A percentile compares a stretch with the other conserved stretches of the same genome.
Evolutionary conservation across 2,329 filamentous ascomycete species (phyloP).

Genomic region (Aspergillus alliaceus): DNA sequence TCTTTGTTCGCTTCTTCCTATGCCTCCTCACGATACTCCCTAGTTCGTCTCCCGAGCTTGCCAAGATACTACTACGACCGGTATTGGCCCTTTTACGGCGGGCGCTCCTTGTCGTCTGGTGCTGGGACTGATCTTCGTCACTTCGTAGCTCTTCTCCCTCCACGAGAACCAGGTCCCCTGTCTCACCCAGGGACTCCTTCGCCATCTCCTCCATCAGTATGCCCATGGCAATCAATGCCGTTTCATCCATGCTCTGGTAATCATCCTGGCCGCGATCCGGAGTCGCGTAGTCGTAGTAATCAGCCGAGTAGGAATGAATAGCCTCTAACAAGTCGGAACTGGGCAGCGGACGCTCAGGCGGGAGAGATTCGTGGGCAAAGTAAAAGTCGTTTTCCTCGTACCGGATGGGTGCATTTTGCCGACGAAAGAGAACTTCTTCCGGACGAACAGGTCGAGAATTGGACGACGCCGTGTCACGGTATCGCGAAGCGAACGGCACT

Average conservation of each 20-base stretch:
- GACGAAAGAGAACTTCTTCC: conserved; percentile 60
- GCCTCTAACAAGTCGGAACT: conserved; percentile 58
- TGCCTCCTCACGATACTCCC: conserved; percentile 17
- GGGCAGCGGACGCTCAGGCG: conserved; percentile 46
- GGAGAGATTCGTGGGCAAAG: conserved; percentile 51
- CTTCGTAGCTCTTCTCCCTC: conserved; percentile 44
- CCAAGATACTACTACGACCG: conserved; percentile 15
- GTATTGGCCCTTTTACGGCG: conserved; percentile 23
- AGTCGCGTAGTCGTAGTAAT: conserved; percentile 50
- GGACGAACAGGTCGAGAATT: conserved; percentile 48
- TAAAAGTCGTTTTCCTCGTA: conserved; percentile 58
- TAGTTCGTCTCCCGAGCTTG: conserved; percentile 26
- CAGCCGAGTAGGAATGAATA: conserved; percentile 58
- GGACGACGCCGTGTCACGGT: conserved; percentile 37
- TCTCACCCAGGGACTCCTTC: conserved; percentile 53
- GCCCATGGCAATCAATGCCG: conserved; percentile 60
- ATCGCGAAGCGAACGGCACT: conserved; percentile 24
- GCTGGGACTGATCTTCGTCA: conserved; percentile 17
- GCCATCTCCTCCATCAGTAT: conserved; percentile 61
- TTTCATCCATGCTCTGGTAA: conserved; percentile 61
- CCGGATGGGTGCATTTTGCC: conserved; percentile 49
- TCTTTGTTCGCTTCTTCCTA: conserved; percentile 23
- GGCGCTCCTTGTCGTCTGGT: conserved; percentile 2
- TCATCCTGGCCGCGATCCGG: conserved; percentile 36
- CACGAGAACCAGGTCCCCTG: conserved; percentile 59